Conservation (phyloP, 2,329 filamentous ascomycete species). For the Colletotrichum euphorbiae region DNA sequence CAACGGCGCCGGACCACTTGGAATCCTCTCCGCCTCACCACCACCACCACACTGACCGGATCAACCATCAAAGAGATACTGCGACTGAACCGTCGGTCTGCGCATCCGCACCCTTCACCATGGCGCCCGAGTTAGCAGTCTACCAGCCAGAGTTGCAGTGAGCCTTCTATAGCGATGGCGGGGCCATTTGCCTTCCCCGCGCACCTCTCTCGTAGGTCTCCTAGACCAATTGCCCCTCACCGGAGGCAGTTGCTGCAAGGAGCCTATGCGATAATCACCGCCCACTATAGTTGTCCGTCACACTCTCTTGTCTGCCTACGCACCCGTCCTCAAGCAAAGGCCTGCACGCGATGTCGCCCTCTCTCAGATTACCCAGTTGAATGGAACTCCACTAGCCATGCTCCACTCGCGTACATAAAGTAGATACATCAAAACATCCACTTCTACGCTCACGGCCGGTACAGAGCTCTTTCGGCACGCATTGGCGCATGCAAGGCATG, state of each 20-base stretch:
- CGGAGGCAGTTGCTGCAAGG: background rate
- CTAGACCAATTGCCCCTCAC: background rate
- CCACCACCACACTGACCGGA: slow-evolving; percentile 8
- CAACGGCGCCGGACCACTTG: slow-evolving; percentile 11
- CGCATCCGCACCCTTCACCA: background rate
- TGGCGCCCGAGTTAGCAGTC: background rate
- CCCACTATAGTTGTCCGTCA: background rate
- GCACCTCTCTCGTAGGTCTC: background rate
- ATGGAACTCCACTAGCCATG: slow-evolving; percentile 28
- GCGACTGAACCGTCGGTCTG: background rate
- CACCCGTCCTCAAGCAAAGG: background rate
- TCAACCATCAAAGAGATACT: background rate
- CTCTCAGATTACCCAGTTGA: slow-evolving; percentile 28
- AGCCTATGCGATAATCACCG: background rate
- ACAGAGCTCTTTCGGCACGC: slow-evolving; percentile 10
- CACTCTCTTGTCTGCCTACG: background rate
- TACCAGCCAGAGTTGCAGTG: too few species aligned
- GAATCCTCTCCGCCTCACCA: slow-evolving; percentile 10
- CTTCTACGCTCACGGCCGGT: slow-evolving; percentile 28
- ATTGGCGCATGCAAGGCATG: slow-evolving; percentile 30
- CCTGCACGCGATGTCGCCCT: slow-evolving; percentile 17
- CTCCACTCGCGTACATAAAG: slow-evolving; percentile 30
- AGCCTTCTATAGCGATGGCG: background rate
- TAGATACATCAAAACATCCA: slow-evolving; percentile 28
- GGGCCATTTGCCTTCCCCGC: background rate